Percentiles rank a stretch among this genome's conserved stretches.
Conservation (phyloP, 768 basidiomycete genomes). For the Mycena indigotica region DNA sequence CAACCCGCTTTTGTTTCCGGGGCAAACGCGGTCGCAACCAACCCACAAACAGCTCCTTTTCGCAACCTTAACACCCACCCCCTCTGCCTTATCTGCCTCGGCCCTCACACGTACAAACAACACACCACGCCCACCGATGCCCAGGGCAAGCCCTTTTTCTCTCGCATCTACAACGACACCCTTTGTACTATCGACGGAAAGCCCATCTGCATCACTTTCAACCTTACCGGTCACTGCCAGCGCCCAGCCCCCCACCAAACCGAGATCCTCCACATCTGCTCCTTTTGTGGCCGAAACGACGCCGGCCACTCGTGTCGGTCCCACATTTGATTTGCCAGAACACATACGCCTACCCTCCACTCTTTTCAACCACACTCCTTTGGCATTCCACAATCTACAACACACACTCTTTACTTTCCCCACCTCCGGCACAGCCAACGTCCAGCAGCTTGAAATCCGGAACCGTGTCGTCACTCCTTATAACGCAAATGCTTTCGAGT, state of each 20-base stretch:
- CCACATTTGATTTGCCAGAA: conserved; percentile 6
- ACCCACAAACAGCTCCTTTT: too few relatives aligned
- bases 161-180: too few relatives aligned
- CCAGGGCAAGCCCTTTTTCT: too few relatives aligned
- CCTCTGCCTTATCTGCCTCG: conserved; percentile 27
- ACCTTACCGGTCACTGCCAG: conserved; percentile 15
- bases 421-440: conserved; percentile 6
- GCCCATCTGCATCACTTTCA: conserved; percentile 28
- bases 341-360: background rate
- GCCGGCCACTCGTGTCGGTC: conserved; percentile 26
- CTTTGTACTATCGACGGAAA: too few relatives aligned
- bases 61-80: too few relatives aligned
- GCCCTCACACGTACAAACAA: conserved; percentile 21
- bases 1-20: too few relatives aligned
- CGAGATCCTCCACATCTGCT: conserved; percentile 30
- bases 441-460: conserved; percentile 24
- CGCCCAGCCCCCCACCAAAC: conserved; percentile 9
- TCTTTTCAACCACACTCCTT: background rate
- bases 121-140: conserved; percentile 19
- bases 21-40: too few relatives aligned
- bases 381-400: conserved; percentile 22
- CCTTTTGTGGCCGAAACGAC: conserved; percentile 33
- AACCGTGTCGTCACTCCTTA: conserved; percentile 34
- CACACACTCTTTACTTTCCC: conserved; percentile 8
- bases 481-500: conserved; percentile 29